Evolutionary conservation across 2,329 filamentous ascomycete species (phyloP).

Genomic region (Diaporthe sp.): DNA sequence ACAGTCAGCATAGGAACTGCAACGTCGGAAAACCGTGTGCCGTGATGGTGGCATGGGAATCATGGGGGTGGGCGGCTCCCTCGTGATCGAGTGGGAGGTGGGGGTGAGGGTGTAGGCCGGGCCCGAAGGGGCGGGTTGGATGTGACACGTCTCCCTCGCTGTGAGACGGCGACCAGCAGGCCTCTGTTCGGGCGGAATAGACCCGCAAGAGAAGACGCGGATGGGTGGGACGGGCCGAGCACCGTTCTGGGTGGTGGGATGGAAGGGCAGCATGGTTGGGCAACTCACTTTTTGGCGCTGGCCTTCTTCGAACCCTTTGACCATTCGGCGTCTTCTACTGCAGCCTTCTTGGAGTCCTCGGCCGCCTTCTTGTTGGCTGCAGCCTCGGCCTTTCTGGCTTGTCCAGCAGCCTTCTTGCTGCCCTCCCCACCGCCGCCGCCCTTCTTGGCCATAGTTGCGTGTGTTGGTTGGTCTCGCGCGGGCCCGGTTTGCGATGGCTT

Average conservation of each 20-base stretch:
- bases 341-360: conserved; percentile 75
- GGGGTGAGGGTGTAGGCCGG: not conserved
- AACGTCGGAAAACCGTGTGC: not conserved
- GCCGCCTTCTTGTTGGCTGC: conserved; percentile 84
- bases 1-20: conserved; percentile 22
- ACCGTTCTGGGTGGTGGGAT: not conserved
- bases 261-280: conserved; percentile 14
- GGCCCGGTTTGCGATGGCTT: not conserved
- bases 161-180: not conserved
- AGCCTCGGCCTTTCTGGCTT: conserved; percentile 92
- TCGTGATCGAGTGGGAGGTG: not conserved
- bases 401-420: conserved; percentile 90
- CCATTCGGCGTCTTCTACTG: conserved; percentile 84
- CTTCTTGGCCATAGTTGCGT: conserved; percentile 75
- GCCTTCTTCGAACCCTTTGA: conserved; percentile 83
- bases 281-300: conserved; percentile 86
- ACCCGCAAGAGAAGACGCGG: not conserved
- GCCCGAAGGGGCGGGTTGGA: not conserved
- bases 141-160: conserved; percentile 10
- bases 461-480: not conserved
- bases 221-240: conserved; percentile 26
- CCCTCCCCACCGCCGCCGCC: conserved; percentile 82
- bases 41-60: not conserved
- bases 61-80: not conserved
- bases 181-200: not conserved